Evolutionary conservation across 345 rosid genomes (phyloP), one percentile per base, ranked within the genome.

Genomic region (Bruguiera parviflora): DNA sequence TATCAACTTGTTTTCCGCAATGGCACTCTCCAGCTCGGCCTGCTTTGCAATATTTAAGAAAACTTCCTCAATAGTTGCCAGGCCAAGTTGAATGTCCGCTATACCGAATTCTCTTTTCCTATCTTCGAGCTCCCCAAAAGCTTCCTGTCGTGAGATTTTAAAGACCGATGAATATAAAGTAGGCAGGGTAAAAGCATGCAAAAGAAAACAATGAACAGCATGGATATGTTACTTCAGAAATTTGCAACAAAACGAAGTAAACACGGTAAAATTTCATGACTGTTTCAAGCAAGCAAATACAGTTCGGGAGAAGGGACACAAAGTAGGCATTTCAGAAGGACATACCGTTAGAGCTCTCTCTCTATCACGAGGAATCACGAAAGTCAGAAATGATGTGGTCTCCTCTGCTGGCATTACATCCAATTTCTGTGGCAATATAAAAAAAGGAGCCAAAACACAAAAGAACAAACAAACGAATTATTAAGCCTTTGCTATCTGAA

Each of bases 21-120:
- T 85, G 66, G 98, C 98, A 37, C 73, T 87, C 82, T 94, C 98
- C 16, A 94, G 82, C 74, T 94, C 98, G 21, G 98, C 98, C 73
- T 87, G 86, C 81, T 78, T 84, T 51, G 96, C 98, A 15, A 94
- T 94, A 66, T 89, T 91, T 60, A 94, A 81, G 89, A 91, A 94
- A 62, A 94, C 97, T 79, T 94, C 97, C 84, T 91, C 98, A 1
- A 94, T 91, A 20, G 97, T 91, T 28, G 98, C 73, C 9, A 94
- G 94, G 63, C 97, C 88, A 24, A 91, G 91, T 69, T 94, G 98
- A 72, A 94, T 84, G 72, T 91, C 97, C 21, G 91, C 76, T 73
- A 94, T 84, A 52, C 90, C 86, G 52, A 89, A 87, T 65, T 88
- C 95, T 7, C 46, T n/a, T 75, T 81, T 85, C 70, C 85, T 88